Evolutionary conservation across 768 basidiomycete genomes (phyloP), one percentile per base, ranked within the genome.

Genomic region (Pleurotus salmoneostramineus): DNA sequence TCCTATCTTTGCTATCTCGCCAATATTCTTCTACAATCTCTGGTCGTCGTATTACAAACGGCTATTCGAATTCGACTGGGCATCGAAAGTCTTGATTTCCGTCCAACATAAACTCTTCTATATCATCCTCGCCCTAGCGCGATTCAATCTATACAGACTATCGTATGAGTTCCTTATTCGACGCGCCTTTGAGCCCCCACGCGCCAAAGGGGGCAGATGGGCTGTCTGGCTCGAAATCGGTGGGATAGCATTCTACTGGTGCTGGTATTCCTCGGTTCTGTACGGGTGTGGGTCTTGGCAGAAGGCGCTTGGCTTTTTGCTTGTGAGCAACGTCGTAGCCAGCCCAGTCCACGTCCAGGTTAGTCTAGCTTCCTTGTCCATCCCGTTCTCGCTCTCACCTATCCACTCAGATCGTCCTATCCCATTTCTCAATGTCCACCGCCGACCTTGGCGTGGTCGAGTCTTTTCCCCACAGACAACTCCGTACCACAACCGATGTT

Each of bases 401-500:
- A 49, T 43, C 21, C 47, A 45, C 8, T 14, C 63, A 89, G 88
- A 98, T 99, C 64, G 95, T 98, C 1, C 84, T 98, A 31, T 99
- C 97, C 6, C 97, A 99, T 76, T 99, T 95, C 70, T 89, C 93
- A 50, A 93, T 95, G 77, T 94, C 96, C 10, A 95, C 95, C 2
- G 88, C 78, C 6, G 96, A 98, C 68, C 77, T 98, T 15, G 95
- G 95, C 10, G 92, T 93, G 1, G 74, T 76, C 32, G 97, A 99
- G 68, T 95, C 93, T 0, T 98, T 98, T 76, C 83, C 89, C 3
- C 88, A 93, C 64, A 88, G 97, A 12, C 97, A 99, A 70, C 76
- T 99, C 65, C 89, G 97, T 49, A 99, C 97, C n/a, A 98, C 97
- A 0, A 89, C 92, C 46, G 97, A 99, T 70, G 93, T 99, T 43